Percentiles rank a stretch among this genome's conserved stretches.
phyloP scores from a whole-genome alignment of 306 rosid species.

The Purshia tridentata region DNA sequence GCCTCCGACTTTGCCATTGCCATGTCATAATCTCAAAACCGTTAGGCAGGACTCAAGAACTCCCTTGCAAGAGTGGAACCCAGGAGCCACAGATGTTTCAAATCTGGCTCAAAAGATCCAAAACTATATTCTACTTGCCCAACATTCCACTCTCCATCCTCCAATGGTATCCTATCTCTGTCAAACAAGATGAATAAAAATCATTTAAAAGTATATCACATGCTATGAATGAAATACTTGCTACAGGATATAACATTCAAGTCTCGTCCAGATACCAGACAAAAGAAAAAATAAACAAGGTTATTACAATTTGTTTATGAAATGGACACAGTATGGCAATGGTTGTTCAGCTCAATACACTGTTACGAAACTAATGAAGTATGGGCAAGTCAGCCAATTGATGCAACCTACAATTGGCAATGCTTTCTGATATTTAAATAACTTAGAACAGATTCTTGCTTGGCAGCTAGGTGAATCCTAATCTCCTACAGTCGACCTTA shows the following conservation, averaged over 20 bases:
- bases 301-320: neutral
- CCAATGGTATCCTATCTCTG: constrained; percentile 32
- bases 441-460: constrained; percentile 10
- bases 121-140: constrained; percentile 23
- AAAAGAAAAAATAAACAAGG: constrained; percentile 6
- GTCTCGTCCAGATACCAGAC: constrained; percentile 8
- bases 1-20: constrained; percentile 57
- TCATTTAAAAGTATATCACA: constrained; percentile 12
- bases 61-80: constrained; percentile 64
- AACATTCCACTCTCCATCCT: constrained; percentile 25
- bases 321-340: constrained; percentile 8
- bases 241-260: neutral
- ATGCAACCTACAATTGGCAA: neutral
- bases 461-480: constrained; percentile 14
- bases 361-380: neutral
- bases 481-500: constrained; percentile 10
- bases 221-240: neutral
- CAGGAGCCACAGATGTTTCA: constrained; percentile 63
- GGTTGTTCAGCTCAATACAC: constrained; percentile 3
- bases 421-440: neutral
- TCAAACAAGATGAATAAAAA: constrained; percentile 19
- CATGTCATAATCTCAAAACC: constrained; percentile 53
- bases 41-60: constrained; percentile 54
- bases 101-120: constrained; percentile 28
- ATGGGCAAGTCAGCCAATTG: neutral